phyloP scores from a whole-genome alignment of 345 rosid species.

The Lagerstroemia speciosa region DNA sequence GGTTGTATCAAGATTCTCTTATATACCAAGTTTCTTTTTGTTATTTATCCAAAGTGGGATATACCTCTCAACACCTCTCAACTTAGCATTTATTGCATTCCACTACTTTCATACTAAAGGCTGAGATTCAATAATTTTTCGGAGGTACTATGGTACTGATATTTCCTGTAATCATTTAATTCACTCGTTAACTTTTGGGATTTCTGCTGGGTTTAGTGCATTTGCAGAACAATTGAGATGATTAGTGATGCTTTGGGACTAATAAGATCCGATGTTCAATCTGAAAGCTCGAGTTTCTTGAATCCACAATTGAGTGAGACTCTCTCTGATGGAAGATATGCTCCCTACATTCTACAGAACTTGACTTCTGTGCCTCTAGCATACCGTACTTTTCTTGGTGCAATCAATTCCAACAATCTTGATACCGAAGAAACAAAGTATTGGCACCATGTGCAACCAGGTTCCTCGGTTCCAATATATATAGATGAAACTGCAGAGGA shows the following conservation, averaged over 20 bases:
- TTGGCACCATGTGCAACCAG: constrained; percentile 50
- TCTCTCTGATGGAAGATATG: constrained; percentile 47
- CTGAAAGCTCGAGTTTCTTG: constrained; percentile 29
- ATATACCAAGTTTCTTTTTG: no score
- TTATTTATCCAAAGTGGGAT: no score
- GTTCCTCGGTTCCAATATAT: constrained; percentile 68
- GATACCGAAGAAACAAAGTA: constrained; percentile 34
- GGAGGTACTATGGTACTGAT: background rate
- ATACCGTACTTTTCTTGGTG: constrained; percentile 55
- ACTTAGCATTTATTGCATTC: background rate
- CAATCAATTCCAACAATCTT: constrained; percentile 29
- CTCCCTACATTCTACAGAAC: constrained; percentile 87
- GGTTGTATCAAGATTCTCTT: no score
- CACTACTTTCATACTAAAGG: background rate
- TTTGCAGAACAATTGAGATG: constrained; percentile 75
- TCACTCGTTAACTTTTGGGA: background rate
- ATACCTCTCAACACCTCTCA: background rate
- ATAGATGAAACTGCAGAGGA: constrained; percentile 51
- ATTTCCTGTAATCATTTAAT: constrained; percentile 4
- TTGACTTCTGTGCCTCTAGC: constrained; percentile 71
- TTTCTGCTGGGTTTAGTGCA: constrained; percentile 36
- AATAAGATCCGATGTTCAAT: constrained; percentile 26
- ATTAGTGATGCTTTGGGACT: constrained; percentile 46
- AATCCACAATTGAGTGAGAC: constrained; percentile 26
- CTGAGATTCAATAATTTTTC: background rate